A percentile compares a stretch with the other conserved stretches of the same genome.
These are phyloP conservation scores for Kazachstania africana DNA, from an alignment of 805 yeast species.

Conservation along the genomic window DNA sequence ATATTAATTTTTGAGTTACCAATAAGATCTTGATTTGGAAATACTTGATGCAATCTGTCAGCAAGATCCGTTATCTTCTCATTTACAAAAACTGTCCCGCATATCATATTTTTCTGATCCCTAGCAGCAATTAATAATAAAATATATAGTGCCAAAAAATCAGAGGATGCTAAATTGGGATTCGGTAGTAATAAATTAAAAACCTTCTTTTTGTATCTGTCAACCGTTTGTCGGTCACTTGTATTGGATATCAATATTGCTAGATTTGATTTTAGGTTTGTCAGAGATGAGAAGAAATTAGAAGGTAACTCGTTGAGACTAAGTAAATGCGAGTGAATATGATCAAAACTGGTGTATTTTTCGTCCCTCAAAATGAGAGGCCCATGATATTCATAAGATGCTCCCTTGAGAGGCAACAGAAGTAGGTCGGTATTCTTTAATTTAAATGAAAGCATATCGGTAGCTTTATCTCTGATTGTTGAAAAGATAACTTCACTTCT, in stretches of 20 bases:
- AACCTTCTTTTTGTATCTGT: constrained; percentile 12
- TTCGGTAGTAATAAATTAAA: constrained; percentile 16
- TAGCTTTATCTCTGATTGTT: constrained; percentile 20
- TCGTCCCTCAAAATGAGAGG: constrained; percentile 10
- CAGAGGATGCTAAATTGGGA: constrained; percentile 19
- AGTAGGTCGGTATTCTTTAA: constrained; percentile 10
- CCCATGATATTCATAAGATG: constrained; percentile 12
- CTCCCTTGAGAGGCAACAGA: constrained; percentile 20
- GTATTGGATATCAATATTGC: constrained; percentile 18
- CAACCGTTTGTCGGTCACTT: constrained; percentile 12
- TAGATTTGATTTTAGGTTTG: constrained; percentile 12
- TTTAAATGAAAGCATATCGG: constrained; percentile 12
- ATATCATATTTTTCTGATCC: constrained; percentile 6
- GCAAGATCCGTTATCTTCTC: constrained; percentile 9
- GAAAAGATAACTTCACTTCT: constrained; percentile 50
- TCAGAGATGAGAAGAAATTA: constrained; percentile 14
- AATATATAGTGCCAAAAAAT: constrained; percentile 18
- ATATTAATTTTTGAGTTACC: constrained; percentile 9
- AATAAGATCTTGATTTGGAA: constrained; percentile 12
- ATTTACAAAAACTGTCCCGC: constrained; percentile 13
- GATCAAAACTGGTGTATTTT: constrained; percentile 17
- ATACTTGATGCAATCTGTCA: constrained; percentile 8
- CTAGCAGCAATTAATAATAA: constrained; percentile 14
- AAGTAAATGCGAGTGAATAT: constrained; percentile 18
- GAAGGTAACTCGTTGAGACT: constrained; percentile 22